Evolutionary conservation across 345 rosid species (phyloP).

Genomic region (Aethionema arabicum): DNA sequence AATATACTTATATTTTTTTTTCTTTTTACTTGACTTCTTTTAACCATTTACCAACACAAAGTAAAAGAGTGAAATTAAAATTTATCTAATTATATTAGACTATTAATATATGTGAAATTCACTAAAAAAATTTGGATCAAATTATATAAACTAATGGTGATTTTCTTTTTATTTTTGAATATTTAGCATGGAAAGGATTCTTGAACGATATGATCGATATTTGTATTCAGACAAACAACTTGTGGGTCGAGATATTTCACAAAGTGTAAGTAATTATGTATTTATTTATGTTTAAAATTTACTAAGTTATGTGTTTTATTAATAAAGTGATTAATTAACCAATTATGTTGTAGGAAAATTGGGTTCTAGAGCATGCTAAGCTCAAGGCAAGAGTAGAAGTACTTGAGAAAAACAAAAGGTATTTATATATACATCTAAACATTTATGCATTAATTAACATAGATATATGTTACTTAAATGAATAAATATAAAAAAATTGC

Average conservation of each 20-base stretch:
- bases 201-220: constrained; percentile 88
- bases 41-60: not conserved
- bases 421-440: constrained; percentile 9
- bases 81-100: constrained; percentile 17
- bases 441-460: too few relatives aligned
- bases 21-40: not conserved
- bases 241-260: constrained; percentile 42
- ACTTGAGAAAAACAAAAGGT: constrained; percentile 80
- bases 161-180: not conserved
- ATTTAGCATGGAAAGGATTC: constrained; percentile 87
- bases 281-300: constrained; percentile 21
- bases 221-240: constrained; percentile 74
- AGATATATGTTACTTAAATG: too few relatives aligned
- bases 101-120: not conserved
- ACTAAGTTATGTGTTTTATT: constrained; percentile 11
- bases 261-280: constrained; percentile 44
- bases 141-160: not conserved
- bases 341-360: constrained; percentile 55
- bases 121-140: not conserved
- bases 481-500: too few relatives aligned
- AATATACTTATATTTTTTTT: constrained; percentile 25
- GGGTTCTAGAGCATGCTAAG: constrained; percentile 85
- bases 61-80: too few relatives aligned
- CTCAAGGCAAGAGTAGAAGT: constrained; percentile 89
- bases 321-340: constrained; percentile 12